phyloP scores from a whole-genome alignment of 225 moss, liverwort and hornwort genomes.

The Pleurozium schreberi region DNA sequence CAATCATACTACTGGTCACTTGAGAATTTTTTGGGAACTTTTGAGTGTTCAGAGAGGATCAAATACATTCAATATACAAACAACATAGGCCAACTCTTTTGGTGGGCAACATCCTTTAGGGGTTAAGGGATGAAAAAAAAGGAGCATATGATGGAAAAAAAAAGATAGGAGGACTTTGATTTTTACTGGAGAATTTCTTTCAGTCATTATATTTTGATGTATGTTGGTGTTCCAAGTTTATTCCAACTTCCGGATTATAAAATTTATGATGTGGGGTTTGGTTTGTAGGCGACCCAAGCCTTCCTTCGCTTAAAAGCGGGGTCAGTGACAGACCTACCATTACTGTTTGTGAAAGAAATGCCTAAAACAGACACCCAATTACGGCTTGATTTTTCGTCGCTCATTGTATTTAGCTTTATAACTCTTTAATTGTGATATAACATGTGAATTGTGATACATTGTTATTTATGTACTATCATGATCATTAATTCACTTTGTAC shows the following conservation, averaged over 20 bases:
- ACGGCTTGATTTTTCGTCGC: slow-evolving; percentile 53
- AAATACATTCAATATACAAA: too few relatives aligned
- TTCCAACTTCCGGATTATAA: neutral
- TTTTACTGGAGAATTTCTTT: neutral
- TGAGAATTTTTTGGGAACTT: too few relatives aligned
- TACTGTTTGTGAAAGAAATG: slow-evolving; percentile 79
- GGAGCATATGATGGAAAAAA: neutral
- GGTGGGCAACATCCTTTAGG: too few relatives aligned
- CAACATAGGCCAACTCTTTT: too few relatives aligned
- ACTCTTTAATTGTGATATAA: too few relatives aligned
- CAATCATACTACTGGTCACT: too few relatives aligned
- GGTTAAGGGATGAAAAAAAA: neutral
- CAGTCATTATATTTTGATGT: neutral
- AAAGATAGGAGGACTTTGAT: neutral
- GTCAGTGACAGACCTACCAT: slow-evolving; percentile 24
- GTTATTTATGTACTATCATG: too few relatives aligned
- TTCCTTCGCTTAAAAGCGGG: slow-evolving; percentile 49
- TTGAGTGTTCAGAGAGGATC: too few relatives aligned
- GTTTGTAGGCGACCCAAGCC: slow-evolving; percentile 54
- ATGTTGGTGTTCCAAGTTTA: neutral
- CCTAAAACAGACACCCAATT: slow-evolving; percentile 35
- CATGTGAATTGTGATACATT: too few relatives aligned
- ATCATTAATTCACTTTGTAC: too few relatives aligned
- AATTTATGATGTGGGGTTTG: neutral
- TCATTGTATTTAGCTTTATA: too few relatives aligned